phyloP scores from a whole-genome alignment of 106 monocot genomes.

The Allium sativum region DNA sequence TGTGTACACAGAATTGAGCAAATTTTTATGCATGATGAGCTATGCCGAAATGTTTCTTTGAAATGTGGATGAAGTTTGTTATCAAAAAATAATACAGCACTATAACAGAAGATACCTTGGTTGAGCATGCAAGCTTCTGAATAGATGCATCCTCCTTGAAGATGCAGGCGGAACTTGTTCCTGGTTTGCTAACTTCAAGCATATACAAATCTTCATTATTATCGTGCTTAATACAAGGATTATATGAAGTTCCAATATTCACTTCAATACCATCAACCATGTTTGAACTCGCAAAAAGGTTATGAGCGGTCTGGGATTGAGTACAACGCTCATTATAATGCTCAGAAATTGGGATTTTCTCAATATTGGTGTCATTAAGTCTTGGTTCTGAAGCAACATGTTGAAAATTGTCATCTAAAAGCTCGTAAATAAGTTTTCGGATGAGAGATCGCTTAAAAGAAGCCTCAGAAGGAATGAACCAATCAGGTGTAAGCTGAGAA shows the following conservation, averaged over 20 bases:
- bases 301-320: background rate
- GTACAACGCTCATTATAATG: conserved; percentile 17
- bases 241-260: conserved; percentile 6
- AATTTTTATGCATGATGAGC: too few species aligned
- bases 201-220: conserved; percentile 3
- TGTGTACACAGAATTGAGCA: too few species aligned
- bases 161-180: background rate
- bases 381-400: background rate
- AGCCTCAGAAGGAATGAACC: conserved; percentile 81
- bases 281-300: conserved; percentile 3
- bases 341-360: conserved; percentile 11
- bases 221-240: background rate
- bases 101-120: conserved; percentile 15
- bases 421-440: conserved; percentile 49
- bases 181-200: conserved; percentile 12
- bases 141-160: conserved; percentile 9
- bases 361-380: conserved; percentile 5
- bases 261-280: conserved; percentile 5
- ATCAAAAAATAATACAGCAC: background rate
- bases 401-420: conserved; percentile 25
- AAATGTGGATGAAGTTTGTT: background rate
- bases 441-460: conserved; percentile 62
- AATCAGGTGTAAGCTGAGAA: conserved; percentile 56
- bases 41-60: background rate
- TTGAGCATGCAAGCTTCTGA: conserved; percentile 3